These are phyloP conservation scores for Teratosphaeria viscida DNA, from an alignment of 2,329 filamentous ascomycete genomes.

Conservation along the genomic window DNA sequence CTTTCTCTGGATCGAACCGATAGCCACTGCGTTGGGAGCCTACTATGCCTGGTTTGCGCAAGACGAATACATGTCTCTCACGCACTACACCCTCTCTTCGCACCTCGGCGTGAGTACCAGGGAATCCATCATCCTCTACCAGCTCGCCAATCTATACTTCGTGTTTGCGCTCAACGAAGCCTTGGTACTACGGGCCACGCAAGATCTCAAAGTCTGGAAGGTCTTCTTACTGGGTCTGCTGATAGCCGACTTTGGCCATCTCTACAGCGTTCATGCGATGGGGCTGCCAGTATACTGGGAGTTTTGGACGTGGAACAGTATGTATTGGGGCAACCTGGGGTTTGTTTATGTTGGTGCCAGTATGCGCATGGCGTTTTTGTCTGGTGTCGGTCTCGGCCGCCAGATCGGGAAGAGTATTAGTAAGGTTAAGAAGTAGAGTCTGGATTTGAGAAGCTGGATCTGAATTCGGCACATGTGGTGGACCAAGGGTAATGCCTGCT, in stretches of 20 bases:
- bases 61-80: slow-evolving; percentile 52
- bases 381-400: slow-evolving; percentile 21
- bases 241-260: slow-evolving; percentile 65
- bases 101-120: slow-evolving; percentile 43
- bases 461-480: background rate
- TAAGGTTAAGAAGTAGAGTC: background rate
- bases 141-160: slow-evolving; percentile 69
- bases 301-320: slow-evolving; percentile 26
- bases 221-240: slow-evolving; percentile 56
- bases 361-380: slow-evolving; percentile 23
- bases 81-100: slow-evolving; percentile 35
- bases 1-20: slow-evolving; percentile 63
- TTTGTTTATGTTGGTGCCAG: slow-evolving; percentile 28
- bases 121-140: slow-evolving; percentile 53
- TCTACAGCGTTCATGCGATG: slow-evolving; percentile 53
- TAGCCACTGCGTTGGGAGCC: slow-evolving; percentile 44
- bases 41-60: slow-evolving; percentile 43
- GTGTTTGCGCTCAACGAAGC: slow-evolving; percentile 70
- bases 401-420: background rate
- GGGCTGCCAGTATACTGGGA: slow-evolving; percentile 42
- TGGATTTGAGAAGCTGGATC: background rate
- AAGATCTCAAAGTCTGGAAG: slow-evolving; percentile 59
- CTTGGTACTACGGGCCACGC: slow-evolving; percentile 59
- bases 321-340: slow-evolving; percentile 27
- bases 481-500: background rate